phyloP scores from a whole-genome alignment of 768 basidiomycete genomes.

The Boletellus emodensis region DNA sequence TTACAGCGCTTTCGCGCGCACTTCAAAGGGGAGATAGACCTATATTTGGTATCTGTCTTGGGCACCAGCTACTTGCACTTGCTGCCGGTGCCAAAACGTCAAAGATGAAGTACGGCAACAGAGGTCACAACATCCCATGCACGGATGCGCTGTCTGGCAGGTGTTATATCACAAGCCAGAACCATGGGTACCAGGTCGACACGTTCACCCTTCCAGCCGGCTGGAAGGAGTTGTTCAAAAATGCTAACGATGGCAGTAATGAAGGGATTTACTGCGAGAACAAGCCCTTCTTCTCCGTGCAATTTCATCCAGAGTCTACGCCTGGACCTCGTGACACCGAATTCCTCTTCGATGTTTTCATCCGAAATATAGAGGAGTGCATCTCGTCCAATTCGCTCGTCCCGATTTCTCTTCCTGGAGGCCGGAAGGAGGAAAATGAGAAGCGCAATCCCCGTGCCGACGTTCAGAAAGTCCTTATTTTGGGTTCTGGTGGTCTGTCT shows the following conservation, averaged over 20 bases:
- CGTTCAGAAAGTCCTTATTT: constrained; percentile 91
- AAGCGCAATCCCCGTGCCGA: constrained; percentile 63
- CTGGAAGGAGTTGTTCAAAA: constrained; percentile 93
- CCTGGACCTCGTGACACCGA: constrained; percentile 98
- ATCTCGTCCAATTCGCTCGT: constrained; percentile 48
- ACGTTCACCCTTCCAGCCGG: constrained; percentile 67
- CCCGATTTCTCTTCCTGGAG: constrained; percentile 70
- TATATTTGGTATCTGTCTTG: constrained; percentile 98
- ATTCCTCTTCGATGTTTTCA: constrained; percentile 97
- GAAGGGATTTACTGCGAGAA: constrained; percentile 94
- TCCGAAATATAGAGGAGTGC: constrained; percentile 80
- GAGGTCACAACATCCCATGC: constrained; percentile 98
- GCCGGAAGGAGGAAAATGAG: constrained; percentile 81
- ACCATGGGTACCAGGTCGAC: constrained; percentile 97
- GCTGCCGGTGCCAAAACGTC: constrained; percentile 92
- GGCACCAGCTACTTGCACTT: constrained; percentile 93
- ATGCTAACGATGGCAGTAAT: constrained; percentile 96
- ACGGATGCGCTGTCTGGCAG: constrained; percentile 90
- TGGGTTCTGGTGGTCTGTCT: constrained; percentile 95
- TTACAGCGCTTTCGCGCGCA: constrained; percentile 59
- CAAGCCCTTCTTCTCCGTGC: constrained; percentile 97
- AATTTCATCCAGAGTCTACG: constrained; percentile 97
- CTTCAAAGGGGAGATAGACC: constrained; percentile 75
- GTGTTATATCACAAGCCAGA: constrained; percentile 99
- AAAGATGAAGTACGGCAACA: constrained; percentile 99